Conservation (phyloP, 306 rosid species). For the Citrullus amarus region DNA sequence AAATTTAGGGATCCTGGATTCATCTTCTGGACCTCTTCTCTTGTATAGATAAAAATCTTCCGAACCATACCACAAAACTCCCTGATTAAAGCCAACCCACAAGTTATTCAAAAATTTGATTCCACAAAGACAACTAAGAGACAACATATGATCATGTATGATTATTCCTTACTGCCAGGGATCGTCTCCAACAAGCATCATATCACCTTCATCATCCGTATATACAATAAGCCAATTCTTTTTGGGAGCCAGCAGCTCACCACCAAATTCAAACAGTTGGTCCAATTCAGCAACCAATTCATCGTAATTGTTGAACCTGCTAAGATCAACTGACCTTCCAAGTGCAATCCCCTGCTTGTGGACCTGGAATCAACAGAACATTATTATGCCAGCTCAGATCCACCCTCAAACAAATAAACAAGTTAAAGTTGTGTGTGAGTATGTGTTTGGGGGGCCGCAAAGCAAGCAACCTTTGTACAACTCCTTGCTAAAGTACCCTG, state of each 20-base stretch:
- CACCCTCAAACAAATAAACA: not conserved
- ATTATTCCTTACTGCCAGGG: constrained; percentile 85
- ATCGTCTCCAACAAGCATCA: constrained; percentile 99
- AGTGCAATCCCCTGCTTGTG: constrained; percentile 97
- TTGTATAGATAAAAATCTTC: constrained; percentile 75
- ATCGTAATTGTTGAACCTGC: constrained; percentile 62
- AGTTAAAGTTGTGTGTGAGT: not conserved
- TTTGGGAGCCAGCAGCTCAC: constrained; percentile 50
- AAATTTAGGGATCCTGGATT: constrained; percentile 53
- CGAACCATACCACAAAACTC: constrained; percentile 92
- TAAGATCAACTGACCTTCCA: constrained; percentile 90
- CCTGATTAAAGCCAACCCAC: constrained; percentile 24
- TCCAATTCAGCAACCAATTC: constrained; percentile 76
- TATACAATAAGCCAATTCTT: constrained; percentile 83
- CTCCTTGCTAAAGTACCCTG: constrained; percentile 60
- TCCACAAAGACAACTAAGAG: not conserved
- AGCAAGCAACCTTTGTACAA: constrained; percentile 56
- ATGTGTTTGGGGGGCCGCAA: not conserved
- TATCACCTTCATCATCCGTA: constrained; percentile 87
- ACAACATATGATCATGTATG: not conserved
- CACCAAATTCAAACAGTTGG: constrained; percentile 68
- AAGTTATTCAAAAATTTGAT: not conserved
- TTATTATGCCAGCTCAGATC: not conserved
- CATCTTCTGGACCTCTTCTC: constrained; percentile 94
- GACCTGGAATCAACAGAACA: constrained; percentile 45